Base-by-base conservation (phyloP, 2,329 filamentous ascomycete genomes). In the Sclerotinia glacialis region DNA sequence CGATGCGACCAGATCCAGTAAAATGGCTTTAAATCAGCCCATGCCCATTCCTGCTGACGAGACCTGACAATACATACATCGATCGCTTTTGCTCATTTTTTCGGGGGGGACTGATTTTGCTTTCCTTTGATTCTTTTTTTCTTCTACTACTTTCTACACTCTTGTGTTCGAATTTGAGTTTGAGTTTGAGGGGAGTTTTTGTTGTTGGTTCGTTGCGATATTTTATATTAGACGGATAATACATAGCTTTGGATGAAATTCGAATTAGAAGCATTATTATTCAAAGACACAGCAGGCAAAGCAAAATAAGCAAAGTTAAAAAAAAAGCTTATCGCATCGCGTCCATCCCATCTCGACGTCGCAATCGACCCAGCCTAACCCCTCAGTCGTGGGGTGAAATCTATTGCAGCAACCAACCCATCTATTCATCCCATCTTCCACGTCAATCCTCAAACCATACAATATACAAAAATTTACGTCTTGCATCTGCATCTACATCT, bases 1-100 rank as follows among this genome's bases (percentile, higher is more conserved):
- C 28, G 4, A 9, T 11, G 2, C 14, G 7, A 18, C 26, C n/a
- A 2, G 16, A 42, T 55, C 50, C 40, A 65, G 23, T 65, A 60
- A 34, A 31, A 60, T 4, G 14, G 64, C 55, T 64, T 74, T 67
- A 72, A 73, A 70, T 68, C 68, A 69, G 68, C 70, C 71, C 70
- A 70, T 70, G 64, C 69, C 71, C 70, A 67, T 68, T 72, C 70
- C 72, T 72, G 72, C 72, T 74, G 71, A 73, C 71, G 68, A 67
- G 66, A 66, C 65, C 64, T 40, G 37, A 40, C 12, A 16, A 40
- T 6, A 40, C 37, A 40, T 40, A 40, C 37, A 40, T 14, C 5
- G 11, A 68, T 61, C 61, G 53, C 62, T 64, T 40, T 40, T 40
- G 5, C 18, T 40, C 56, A 59, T 23, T 54, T 40, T 31, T 21